Evolutionary conservation across 2,329 filamentous ascomycete genomes (phyloP).

Genomic region (Aspergillus transmontanensis): DNA sequence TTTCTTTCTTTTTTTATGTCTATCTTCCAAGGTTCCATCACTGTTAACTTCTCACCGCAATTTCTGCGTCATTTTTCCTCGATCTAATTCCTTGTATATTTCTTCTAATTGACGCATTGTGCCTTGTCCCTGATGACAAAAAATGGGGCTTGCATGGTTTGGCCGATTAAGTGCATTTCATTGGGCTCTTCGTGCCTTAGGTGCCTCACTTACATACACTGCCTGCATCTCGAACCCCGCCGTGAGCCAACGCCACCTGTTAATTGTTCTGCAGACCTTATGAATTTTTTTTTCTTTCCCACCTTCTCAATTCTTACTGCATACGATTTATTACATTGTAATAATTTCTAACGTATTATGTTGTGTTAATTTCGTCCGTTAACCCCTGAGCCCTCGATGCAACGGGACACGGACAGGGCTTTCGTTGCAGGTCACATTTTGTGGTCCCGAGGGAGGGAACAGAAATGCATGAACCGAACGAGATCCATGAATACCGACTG

Average conservation of each 20-base stretch:
- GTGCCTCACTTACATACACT: slow-evolving; percentile 2
- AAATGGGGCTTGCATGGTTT: background rate
- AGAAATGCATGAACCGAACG: background rate
- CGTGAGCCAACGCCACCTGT: slow-evolving; percentile 6
- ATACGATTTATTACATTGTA: background rate
- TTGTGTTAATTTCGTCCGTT: background rate
- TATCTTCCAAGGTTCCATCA: background rate
- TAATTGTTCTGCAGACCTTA: slow-evolving; percentile 4
- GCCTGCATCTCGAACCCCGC: slow-evolving; percentile 1
- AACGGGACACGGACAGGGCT: background rate
- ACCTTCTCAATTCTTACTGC: background rate
- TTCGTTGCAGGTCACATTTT: background rate
- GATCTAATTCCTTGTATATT: slow-evolving; percentile 1
- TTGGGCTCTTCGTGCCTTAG: background rate
- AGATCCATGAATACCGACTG: background rate
- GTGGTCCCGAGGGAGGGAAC: background rate
- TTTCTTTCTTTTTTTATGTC: background rate
- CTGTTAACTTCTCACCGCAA: slow-evolving; percentile 1
- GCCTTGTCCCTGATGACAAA: background rate
- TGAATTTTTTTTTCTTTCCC: background rate
- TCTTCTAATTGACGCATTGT: background rate
- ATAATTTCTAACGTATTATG: background rate
- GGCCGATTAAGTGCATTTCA: background rate
- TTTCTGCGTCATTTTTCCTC: slow-evolving; percentile 1
- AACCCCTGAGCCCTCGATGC: background rate